Conservation (phyloP, 1,139 yeast species). For the Zhuliangozyma parablackwelliae region DNA sequence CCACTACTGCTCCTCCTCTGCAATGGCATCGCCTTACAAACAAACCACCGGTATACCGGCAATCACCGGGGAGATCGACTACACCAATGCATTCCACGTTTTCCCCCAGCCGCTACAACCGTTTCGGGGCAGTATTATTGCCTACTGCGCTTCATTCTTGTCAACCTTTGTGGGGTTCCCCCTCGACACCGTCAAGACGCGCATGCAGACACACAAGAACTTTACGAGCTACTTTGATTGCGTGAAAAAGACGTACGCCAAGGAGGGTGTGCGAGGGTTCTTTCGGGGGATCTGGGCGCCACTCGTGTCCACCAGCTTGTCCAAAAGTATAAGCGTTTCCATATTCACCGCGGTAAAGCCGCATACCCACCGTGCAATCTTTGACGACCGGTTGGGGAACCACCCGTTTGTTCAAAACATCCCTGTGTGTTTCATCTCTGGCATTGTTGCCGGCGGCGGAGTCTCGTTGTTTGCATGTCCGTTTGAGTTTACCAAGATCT, state of each 20-base stretch:
- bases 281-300: conserved; percentile 78
- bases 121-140: conserved; percentile 54
- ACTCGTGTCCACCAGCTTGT: conserved; percentile 57
- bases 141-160: conserved; percentile 61
- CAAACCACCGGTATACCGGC: conserved; percentile 30
- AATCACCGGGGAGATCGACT: conserved; percentile 39
- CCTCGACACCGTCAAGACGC: conserved; percentile 75
- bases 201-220: conserved; percentile 72
- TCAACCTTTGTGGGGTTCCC: conserved; percentile 81
- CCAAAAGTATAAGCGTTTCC: conserved; percentile 65
- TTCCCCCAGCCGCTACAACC: conserved; percentile 53
- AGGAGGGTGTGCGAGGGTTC: conserved; percentile 69
- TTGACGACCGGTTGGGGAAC: conserved; percentile 11
- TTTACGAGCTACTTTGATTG: conserved; percentile 60
- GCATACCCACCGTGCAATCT: conserved; percentile 28
- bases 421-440: conserved; percentile 67
- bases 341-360: conserved; percentile 61
- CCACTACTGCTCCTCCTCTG: too few species aligned
- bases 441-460: conserved; percentile 61
- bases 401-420: conserved; percentile 48
- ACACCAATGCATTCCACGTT: conserved; percentile 34
- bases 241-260: conserved; percentile 47
- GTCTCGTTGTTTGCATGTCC: conserved; percentile 76
- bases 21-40: too few species aligned
- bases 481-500: conserved; percentile 78